Percentiles rank a stretch among this genome's conserved stretches.
These are phyloP conservation scores for Ceratobasidium theobromae DNA, from an alignment of 1,284 basidiomycete genomes.

Conservation along the genomic window DNA sequence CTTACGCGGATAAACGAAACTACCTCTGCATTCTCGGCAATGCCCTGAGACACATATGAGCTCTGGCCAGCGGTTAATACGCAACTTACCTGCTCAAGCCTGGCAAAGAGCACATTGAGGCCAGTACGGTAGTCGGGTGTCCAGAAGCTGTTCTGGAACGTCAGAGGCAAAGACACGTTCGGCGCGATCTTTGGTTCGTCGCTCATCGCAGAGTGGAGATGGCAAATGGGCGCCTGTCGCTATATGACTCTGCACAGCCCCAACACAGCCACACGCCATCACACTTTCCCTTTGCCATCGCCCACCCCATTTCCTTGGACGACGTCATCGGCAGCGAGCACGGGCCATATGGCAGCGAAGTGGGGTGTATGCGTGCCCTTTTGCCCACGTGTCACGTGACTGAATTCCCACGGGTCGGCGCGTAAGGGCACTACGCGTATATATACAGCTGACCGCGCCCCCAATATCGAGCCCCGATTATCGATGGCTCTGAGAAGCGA, in stretches of 20 bases:
- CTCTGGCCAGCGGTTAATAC: conserved; percentile 20
- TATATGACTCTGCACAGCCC: not conserved
- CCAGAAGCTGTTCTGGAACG: conserved; percentile 91
- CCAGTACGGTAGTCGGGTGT: conserved; percentile 83
- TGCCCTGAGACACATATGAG: conserved; percentile 51
- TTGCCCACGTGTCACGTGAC: not conserved
- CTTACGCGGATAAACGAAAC: conserved; percentile 76
- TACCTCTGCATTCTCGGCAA: conserved; percentile 78
- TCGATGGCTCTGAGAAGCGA: conserved; percentile 13
- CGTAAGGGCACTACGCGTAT: conserved; percentile 32
- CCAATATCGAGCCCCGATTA: not conserved
- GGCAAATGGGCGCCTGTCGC: conserved; percentile 2
- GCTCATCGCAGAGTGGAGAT: conserved; percentile 15
- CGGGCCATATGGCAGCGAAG: not conserved
- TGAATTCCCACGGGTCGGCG: conserved; percentile 19
- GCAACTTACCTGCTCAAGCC: conserved; percentile 68
- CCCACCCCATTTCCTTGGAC: not conserved
- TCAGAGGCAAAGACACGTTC: conserved; percentile 78
- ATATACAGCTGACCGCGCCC: conserved; percentile 21
- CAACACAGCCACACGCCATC: not conserved
- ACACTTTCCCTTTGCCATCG: not conserved
- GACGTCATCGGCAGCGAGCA: not conserved
- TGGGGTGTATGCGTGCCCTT: not conserved
- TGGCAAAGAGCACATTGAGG: conserved; percentile 71
- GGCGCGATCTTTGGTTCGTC: conserved; percentile 57